Conservation (phyloP, 257 asterid genomes). For the Salvia miltiorrhiza region DNA sequence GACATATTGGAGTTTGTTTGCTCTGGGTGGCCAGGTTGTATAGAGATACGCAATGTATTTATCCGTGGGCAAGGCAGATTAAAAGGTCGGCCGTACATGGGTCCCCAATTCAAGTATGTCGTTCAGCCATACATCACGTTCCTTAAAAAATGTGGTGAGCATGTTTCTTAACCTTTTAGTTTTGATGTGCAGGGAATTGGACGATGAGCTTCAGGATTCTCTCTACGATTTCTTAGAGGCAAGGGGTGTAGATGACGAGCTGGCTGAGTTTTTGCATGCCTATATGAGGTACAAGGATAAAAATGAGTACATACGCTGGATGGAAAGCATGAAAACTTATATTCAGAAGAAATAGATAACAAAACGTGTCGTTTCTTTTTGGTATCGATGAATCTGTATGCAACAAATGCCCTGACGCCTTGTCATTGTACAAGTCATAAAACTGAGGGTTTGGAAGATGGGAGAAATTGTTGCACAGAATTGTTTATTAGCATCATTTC, state of each 20-base stretch:
- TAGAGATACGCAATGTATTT: constrained; percentile 60
- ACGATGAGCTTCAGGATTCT: constrained; percentile 65
- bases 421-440: constrained; percentile 2
- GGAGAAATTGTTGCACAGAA: constrained; percentile 5
- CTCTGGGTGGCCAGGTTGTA: constrained; percentile 78
- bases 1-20: constrained; percentile 68
- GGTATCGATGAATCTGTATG: neutral
- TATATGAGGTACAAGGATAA: constrained; percentile 73
- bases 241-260: constrained; percentile 71
- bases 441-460: neutral
- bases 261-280: constrained; percentile 66
- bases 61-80: constrained; percentile 39
- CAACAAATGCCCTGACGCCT: neutral
- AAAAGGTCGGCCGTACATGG: constrained; percentile 39
- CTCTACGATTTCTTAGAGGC: constrained; percentile 75
- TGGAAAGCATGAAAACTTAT: constrained; percentile 52
- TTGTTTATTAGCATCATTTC: neutral
- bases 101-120: constrained; percentile 77
- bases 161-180: neutral
- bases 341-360: constrained; percentile 47
- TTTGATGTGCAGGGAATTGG: constrained; percentile 63
- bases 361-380: neutral
- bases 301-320: constrained; percentile 75
- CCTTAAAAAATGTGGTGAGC: neutral
- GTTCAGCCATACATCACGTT: neutral